Percentiles rank a stretch among this genome's conserved stretches.
Evolutionary conservation across 2,329 filamentous ascomycete genomes (phyloP).

Genomic region (Aspergillus neotritici): DNA sequence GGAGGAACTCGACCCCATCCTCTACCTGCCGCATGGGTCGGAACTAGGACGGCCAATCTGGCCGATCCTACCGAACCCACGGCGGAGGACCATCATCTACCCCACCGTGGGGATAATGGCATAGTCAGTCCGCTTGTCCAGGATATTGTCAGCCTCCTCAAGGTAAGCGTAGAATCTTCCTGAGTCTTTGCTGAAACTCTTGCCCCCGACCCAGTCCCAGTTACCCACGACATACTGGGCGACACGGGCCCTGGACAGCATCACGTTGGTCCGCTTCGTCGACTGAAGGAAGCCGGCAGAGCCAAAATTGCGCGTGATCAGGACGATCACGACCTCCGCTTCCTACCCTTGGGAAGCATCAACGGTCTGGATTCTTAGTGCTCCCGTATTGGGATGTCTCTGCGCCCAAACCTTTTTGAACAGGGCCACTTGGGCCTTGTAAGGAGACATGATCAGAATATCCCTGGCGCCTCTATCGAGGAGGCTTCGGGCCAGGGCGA

Average conservation of each 20-base stretch:
- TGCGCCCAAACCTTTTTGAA: conserved; percentile 1
- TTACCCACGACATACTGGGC: conserved; percentile 2
- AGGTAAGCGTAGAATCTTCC: neutral
- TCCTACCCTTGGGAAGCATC: neutral
- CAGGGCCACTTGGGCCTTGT: conserved; percentile 2
- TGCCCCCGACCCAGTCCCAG: conserved; percentile 1
- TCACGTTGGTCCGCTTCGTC: conserved; percentile 1
- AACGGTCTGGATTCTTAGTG: too few relatives aligned
- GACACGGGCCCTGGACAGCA: neutral
- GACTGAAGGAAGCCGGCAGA: neutral
- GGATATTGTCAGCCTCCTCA: too few relatives aligned
- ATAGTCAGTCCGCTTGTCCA: too few relatives aligned
- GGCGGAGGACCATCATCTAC: too few relatives aligned
- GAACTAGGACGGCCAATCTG: too few relatives aligned
- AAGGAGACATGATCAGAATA: conserved; percentile 3
- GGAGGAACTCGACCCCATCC: too few relatives aligned
- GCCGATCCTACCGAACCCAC: too few relatives aligned
- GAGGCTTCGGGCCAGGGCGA: neutral
- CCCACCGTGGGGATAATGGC: too few relatives aligned
- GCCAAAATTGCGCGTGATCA: conserved; percentile 1
- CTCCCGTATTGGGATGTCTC: neutral
- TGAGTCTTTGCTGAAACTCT: neutral
- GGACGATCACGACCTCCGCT: neutral
- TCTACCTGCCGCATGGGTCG: too few relatives aligned
- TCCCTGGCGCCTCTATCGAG: neutral